Evolutionary conservation across 176 grass and related monocot genomes (phyloP), one percentile per base, ranked within the genome.

Genomic region (Cenchrus fungigraminus): DNA sequence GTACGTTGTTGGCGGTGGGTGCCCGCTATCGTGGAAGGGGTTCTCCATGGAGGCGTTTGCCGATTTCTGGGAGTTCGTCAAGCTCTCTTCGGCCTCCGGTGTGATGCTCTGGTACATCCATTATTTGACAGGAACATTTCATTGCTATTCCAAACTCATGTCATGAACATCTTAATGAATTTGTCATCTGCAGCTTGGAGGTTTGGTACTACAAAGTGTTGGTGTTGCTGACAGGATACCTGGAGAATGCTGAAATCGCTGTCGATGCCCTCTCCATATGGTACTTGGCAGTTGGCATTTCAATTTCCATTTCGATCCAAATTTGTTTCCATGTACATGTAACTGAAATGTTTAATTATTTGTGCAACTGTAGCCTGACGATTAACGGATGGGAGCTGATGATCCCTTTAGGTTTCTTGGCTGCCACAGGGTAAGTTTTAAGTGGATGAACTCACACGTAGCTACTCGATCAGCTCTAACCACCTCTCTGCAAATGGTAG

Each of bases 341-440:
- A 59, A 73, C 2, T 63, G 49, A 6, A 47, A 58, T 65, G 13
- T 4, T 17, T 63, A 14, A 31, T 77, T 76, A 25, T 28, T 73
- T 12, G 42, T 31, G 51, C 17, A 77, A 77, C 19, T 37, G 34
- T 45, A 97, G 95, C 10, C 71, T 90, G 77, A 95, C 82, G 49
- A 91, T 98, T 68, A 93, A 84, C 34, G 87, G 69, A 42, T 98
- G 92, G 95, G 91, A 98, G 81, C 17, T 95, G 93, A 98, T 98
- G 95, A 90, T 98, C 68, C 90, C 95, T 7, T 32, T 95, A 5
- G 95, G 85, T 43, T 95, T 98, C 76, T 77, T 98, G 67, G 92
- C 95, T 20, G 95, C 91, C 25, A 90, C 92, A 15, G 95, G 95
- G 95, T 98, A 90, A 45, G 74, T 77, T 6, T 57, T 57, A 7